A percentile compares a stretch with the other conserved stretches of the same genome.
phyloP scores from a whole-genome alignment of 192 early-diverging fungal genomes.

The Thamnidium elegans region DNA sequence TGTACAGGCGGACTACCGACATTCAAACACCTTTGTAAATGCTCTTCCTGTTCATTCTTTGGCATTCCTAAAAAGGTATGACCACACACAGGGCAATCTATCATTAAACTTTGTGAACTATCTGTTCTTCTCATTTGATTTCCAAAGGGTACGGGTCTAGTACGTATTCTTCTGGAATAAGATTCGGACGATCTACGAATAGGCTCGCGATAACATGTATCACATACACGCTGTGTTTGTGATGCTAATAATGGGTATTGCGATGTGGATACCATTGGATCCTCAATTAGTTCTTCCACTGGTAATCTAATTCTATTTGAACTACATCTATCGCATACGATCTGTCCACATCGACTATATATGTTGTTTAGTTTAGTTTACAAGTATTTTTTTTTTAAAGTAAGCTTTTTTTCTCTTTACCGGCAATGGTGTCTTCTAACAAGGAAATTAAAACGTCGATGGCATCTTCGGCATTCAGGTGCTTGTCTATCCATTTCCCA shows the following conservation, averaged over 20 bases:
- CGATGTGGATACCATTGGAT: constrained; percentile 31
- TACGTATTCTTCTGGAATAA: not conserved
- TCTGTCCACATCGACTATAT: constrained; percentile 74
- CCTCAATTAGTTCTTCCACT: constrained; percentile 44
- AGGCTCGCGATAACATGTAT: constrained; percentile 19
- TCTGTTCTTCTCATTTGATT: constrained; percentile 9
- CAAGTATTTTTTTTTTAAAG: too few relatives aligned
- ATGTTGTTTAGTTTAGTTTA: not conserved
- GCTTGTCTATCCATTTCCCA: constrained; percentile 85
- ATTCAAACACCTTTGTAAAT: constrained; percentile 66
- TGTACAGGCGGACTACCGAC: constrained; percentile 46
- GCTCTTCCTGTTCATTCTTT: constrained; percentile 51
- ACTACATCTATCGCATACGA: constrained; percentile 86
- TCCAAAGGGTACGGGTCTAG: not conserved
- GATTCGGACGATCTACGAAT: constrained; percentile 12
- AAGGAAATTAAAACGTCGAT: constrained; percentile 70
- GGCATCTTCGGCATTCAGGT: constrained; percentile 68
- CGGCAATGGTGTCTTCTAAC: constrained; percentile 85
- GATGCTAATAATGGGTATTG: constrained; percentile 23
- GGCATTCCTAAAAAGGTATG: constrained; percentile 30
- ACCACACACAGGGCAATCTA: constrained; percentile 73
- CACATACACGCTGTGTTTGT: constrained; percentile 25
- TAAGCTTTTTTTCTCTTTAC: constrained; percentile 4
- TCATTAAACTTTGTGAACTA: constrained; percentile 62
- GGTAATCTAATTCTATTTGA: constrained; percentile 53